phyloP scores from a whole-genome alignment of 1,284 basidiomycete species.

The Microbotryum lychnidis-dioicae region DNA sequence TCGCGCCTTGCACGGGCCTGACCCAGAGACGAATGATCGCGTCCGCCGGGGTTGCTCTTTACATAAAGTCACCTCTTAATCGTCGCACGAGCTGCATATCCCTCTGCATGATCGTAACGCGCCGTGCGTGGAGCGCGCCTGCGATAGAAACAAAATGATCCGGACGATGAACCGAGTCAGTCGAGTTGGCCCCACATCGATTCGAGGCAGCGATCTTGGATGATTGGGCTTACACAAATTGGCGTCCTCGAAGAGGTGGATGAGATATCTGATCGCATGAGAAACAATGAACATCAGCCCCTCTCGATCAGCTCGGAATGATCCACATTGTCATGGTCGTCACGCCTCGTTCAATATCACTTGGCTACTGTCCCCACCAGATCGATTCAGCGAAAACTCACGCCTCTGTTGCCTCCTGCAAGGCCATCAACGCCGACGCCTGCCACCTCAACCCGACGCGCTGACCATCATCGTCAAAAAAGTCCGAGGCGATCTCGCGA shows the following conservation, averaged over 20 bases:
- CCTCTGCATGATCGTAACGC: constrained; percentile 95
- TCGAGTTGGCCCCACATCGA: not conserved
- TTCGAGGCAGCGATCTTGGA: not conserved
- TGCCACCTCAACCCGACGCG: constrained; percentile 73
- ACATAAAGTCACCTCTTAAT: constrained; percentile 61
- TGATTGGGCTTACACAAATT: constrained; percentile 48
- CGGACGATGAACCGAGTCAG: not conserved
- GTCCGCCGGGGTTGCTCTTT: not conserved
- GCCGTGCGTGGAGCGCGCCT: constrained; percentile 95
- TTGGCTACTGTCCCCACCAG: too few relatives aligned
- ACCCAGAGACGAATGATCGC: too few relatives aligned
- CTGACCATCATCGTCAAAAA: constrained; percentile 37
- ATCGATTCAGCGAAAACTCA: constrained; percentile 43
- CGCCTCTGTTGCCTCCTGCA: constrained; percentile 92
- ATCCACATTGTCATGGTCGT: not conserved
- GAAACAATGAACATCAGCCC: not conserved
- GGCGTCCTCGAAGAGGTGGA: constrained; percentile 94
- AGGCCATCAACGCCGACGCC: constrained; percentile 73
- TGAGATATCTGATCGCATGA: constrained; percentile 45
- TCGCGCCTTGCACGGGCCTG: too few relatives aligned
- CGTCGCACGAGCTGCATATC: constrained; percentile 94
- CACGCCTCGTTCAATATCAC: not conserved
- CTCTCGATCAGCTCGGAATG: not conserved
- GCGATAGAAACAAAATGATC: constrained; percentile 43
- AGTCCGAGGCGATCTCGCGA: constrained; percentile 75